These are phyloP conservation scores for Ceratocystiopsis sp. DNA, from an alignment of 2,329 filamentous ascomycete genomes.

Conservation along the genomic window DNA sequence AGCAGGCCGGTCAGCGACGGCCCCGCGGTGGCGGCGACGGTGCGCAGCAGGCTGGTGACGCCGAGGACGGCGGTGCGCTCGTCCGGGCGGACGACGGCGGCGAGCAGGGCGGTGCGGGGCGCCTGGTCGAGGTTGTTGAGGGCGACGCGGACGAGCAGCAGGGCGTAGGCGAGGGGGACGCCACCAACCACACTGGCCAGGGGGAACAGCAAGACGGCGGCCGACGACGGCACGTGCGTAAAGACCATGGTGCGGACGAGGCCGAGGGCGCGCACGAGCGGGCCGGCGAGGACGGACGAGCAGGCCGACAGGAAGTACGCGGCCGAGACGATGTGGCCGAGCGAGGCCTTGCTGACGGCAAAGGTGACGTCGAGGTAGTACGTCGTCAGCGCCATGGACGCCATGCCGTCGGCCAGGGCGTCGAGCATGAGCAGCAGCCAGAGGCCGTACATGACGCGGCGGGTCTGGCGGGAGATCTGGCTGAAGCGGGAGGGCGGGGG, in stretches of 20 bases:
- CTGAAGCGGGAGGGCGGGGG: slow-evolving; percentile 20
- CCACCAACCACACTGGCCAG: slow-evolving; percentile 26
- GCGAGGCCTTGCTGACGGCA: slow-evolving; percentile 33
- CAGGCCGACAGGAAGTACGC: slow-evolving; percentile 36
- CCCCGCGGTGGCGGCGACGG: slow-evolving; percentile 36
- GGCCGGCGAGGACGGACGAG: slow-evolving; percentile 38
- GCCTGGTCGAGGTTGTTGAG: slow-evolving; percentile 56
- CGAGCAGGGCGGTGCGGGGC: slow-evolving; percentile 47
- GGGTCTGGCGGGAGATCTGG: slow-evolving; percentile 39
- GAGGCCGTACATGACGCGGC: slow-evolving; percentile 42
- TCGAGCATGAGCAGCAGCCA: slow-evolving; percentile 50
- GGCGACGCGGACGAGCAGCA: slow-evolving; percentile 42
- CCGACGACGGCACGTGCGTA: slow-evolving; percentile 43
- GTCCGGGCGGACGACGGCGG: slow-evolving; percentile 45
- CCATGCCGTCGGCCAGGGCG: slow-evolving; percentile 49
- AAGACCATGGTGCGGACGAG: slow-evolving; percentile 50
- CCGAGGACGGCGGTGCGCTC: slow-evolving; percentile 57
- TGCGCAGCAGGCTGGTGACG: slow-evolving; percentile 44
- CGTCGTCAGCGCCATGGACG: slow-evolving; percentile 36
- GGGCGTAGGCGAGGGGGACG: slow-evolving; percentile 32
- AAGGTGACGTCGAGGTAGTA: slow-evolving; percentile 43
- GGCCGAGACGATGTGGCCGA: slow-evolving; percentile 41
- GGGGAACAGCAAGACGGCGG: slow-evolving; percentile 43
- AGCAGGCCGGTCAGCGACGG: slow-evolving; percentile 38
- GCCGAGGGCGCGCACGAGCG: slow-evolving; percentile 38